Evolutionary conservation across 345 rosid genomes (phyloP), one percentile per base, ranked within the genome.

Genomic region (Eucalyptus sideroxylon): DNA sequence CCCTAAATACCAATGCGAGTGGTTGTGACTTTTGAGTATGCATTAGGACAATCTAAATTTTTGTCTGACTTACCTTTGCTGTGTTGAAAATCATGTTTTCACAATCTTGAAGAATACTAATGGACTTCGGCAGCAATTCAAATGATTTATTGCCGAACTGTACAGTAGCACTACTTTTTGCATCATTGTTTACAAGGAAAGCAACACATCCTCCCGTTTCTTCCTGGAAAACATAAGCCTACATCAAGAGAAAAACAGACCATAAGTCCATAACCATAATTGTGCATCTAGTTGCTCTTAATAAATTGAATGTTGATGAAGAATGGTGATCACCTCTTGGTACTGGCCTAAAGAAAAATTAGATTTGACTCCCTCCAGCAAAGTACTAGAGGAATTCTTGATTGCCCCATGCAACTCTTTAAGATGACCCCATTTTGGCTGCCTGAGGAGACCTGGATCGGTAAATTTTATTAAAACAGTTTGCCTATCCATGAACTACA

Each of bases 351-450:
- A 86, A 19, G 96, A 95, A 88, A 97, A 62, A 89, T 91, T 89
- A 23, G 91, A 88, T 88, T 89, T 93, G 56, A 87, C 92, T 89
- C 98, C 99, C 44, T 93, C 90, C 59, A 98, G 92, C 87, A 98
- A 67, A 90, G 97, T 91, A 26, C 86, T 51, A 4, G 95, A 93
- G 88, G 95, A 93, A 12, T 89, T 85, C 89, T 94, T 95, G 51
- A 97, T 91, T 34, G 97, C 95, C 17, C 90, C 93, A 88, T 98
- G 99, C 90, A 98, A 88, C 53, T 96, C 96, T 90, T 93, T 96
- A 4, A 98, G 93, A 87, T 98, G 99, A 26, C 99, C 98, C 89
- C 95, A 98, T 94, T 97, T 98, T 3, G 99, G 99, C 65, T 96
- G 97, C 53, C 97, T 93, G 26, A 93, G 89, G 83, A 97, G 91